A percentile compares a stretch with the other conserved stretches of the same genome.
Evolutionary conservation across 495 filamentous ascomycete species (phyloP).

Genomic region (Penicillium bovifimosum): DNA sequence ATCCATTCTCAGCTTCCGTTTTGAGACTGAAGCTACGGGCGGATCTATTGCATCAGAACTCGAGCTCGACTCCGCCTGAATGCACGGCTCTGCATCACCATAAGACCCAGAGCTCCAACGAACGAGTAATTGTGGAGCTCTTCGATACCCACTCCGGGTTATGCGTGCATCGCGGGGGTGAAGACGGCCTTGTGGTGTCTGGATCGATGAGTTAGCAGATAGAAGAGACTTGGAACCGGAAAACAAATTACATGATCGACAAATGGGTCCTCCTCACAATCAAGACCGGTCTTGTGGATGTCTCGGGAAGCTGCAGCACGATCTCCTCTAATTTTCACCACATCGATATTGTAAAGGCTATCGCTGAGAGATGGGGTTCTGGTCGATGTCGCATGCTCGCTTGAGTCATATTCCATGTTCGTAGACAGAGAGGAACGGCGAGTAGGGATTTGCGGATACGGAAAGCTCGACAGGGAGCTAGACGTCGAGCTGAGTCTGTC

Average conservation of each 20-base stretch:
- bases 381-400: conserved; percentile 17
- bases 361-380: conserved; percentile 23
- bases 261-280: conserved; percentile 15
- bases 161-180: not conserved
- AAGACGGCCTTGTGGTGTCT: not conserved
- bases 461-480: conserved; percentile 9
- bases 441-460: conserved; percentile 24
- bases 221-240: not conserved
- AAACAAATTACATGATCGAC: conserved; percentile 12
- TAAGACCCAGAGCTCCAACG: conserved; percentile 28
- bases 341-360: conserved; percentile 18
- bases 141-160: not conserved
- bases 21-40: not conserved
- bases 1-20: not conserved
- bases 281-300: not conserved
- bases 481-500: conserved; percentile 7
- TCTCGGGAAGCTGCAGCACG: not conserved
- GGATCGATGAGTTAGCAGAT: not conserved
- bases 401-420: conserved; percentile 5
- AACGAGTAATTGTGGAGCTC: conserved; percentile 9
- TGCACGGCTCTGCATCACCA: not conserved
- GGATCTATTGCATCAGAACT: not conserved
- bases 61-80: not conserved
- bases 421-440: conserved; percentile 23
- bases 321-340: conserved; percentile 13